phyloP scores from a whole-genome alignment of 345 rosid species.

The Corchorus olitorius region DNA sequence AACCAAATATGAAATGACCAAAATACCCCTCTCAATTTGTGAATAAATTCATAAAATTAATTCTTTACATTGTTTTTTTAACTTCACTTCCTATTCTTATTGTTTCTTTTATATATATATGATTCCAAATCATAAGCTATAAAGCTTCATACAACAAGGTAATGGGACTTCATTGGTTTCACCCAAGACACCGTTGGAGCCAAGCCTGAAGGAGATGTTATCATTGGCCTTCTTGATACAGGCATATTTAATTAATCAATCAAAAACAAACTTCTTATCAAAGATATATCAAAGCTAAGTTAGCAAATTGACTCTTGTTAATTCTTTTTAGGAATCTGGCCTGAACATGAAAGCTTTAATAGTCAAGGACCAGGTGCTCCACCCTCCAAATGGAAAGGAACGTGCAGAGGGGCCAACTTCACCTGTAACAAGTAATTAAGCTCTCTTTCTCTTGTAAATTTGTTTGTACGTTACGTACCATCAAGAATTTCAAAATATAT shows the following conservation, averaged over 20 bases:
- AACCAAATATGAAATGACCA: too few relatives aligned
- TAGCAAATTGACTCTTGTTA: neutral
- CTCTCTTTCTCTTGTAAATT: too few relatives aligned
- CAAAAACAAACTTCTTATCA: too few relatives aligned
- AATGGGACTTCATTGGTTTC: conserved; percentile 40
- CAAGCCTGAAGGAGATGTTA: conserved; percentile 17
- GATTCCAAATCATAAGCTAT: conserved; percentile 30
- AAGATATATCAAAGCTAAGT: neutral
- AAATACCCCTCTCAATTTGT: too few relatives aligned
- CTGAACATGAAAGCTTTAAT: conserved; percentile 33
- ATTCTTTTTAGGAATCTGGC: conserved; percentile 32
- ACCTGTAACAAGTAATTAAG: conserved; percentile 59
- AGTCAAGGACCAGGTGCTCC: conserved; percentile 29
- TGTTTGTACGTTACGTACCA: too few relatives aligned
- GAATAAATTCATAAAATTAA: too few relatives aligned
- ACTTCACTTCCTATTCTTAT: too few relatives aligned
- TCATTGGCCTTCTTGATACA: conserved; percentile 33
- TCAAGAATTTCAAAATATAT: too few relatives aligned
- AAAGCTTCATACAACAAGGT: conserved; percentile 34
- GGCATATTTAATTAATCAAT: neutral
- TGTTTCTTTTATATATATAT: too few relatives aligned
- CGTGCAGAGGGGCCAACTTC: conserved; percentile 37
- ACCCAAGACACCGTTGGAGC: neutral
- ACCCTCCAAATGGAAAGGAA: conserved; percentile 40
- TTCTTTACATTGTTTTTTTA: too few relatives aligned